Conservation (phyloP, 2,329 filamentous ascomycete genomes). For the Ustulina deusta region DNA sequence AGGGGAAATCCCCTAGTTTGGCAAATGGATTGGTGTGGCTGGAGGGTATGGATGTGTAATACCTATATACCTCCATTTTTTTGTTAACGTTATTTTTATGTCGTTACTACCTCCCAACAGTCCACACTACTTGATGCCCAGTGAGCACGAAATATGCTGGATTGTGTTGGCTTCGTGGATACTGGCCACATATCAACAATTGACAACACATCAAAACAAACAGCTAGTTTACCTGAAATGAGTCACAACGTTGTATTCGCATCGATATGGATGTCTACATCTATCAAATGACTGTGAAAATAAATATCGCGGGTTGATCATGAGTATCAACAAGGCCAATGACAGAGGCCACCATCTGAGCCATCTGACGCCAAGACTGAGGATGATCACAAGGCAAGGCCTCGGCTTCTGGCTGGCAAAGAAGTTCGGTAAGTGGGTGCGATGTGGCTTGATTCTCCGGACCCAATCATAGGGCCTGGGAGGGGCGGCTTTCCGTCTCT, state of each 20-base stretch:
- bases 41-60: constrained; percentile 19
- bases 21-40: constrained; percentile 32
- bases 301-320: constrained; percentile 31
- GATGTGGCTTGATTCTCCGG: constrained; percentile 35
- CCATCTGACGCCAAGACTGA: constrained; percentile 32
- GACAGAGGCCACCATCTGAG: constrained; percentile 23
- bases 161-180: constrained; percentile 28
- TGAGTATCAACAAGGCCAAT: constrained; percentile 36
- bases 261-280: constrained; percentile 24
- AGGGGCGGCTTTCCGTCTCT: neutral
- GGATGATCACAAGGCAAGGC: constrained; percentile 33
- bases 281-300: constrained; percentile 38
- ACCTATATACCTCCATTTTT: neutral
- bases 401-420: constrained; percentile 17
- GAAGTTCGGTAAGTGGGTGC: constrained; percentile 24
- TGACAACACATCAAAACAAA: constrained; percentile 42
- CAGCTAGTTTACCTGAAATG: constrained; percentile 20
- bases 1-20: constrained; percentile 11
- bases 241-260: constrained; percentile 26
- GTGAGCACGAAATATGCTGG: constrained; percentile 17
- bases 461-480: constrained; percentile 15
- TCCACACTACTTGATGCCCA: constrained; percentile 21
- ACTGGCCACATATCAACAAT: constrained; percentile 22
- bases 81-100: constrained; percentile 23
- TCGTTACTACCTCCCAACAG: neutral